Base-by-base conservation (phyloP, 1,139 yeast species). In the Groenewaldozyma auringiensis region DNA sequence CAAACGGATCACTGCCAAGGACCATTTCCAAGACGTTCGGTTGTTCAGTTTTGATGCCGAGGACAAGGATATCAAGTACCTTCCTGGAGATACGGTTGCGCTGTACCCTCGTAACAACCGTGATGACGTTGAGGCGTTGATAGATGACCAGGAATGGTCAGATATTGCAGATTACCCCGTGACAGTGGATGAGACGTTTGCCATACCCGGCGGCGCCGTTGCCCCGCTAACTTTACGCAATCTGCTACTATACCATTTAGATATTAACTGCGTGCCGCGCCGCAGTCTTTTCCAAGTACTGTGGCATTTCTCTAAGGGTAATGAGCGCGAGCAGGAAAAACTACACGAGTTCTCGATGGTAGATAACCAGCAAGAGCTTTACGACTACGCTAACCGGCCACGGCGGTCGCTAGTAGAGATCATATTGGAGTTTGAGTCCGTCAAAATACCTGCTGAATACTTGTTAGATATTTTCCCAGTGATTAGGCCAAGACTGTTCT, bases 21-120 rank as follows among this genome's bases (percentile, higher is more conserved):
- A 78, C 46, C 97, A 94, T 66, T 88, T 86, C 64, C 97, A 92
- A 63, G 98, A 94, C 59, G 95, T 92, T 1, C 72, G 96, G 36
- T 79, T 76, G 48, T 62, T 89, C 14, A 62, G 65, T 0, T 67
- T 88, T n/a, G 58, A 65, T 2, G 55, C 56, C 9, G 41, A 55
- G 41, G 57, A 51, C 6, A 21, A 45, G 13, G 49, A 37, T 1
- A 50, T 74, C 3, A 47, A 58, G 0, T 85, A 77, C 57, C 51
- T 59, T 2, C 89, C 95, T 0, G 98, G 97, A 2, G 97, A 92
- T 57, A 79, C 94, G 0, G 66, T 83, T 1, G 79, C 84, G 0
- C 60, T 92, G 20, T 87, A 82, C 57, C 95, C 98, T 0, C 66
- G 73, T 25, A 94, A 92, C 58, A 77, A 78, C 43, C 71, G 74